A percentile compares a stretch with the other conserved stretches of the same genome.
These are phyloP conservation scores for Solanum pinnatisectum DNA, from an alignment of 257 asterid genomes.

Conservation along the genomic window DNA sequence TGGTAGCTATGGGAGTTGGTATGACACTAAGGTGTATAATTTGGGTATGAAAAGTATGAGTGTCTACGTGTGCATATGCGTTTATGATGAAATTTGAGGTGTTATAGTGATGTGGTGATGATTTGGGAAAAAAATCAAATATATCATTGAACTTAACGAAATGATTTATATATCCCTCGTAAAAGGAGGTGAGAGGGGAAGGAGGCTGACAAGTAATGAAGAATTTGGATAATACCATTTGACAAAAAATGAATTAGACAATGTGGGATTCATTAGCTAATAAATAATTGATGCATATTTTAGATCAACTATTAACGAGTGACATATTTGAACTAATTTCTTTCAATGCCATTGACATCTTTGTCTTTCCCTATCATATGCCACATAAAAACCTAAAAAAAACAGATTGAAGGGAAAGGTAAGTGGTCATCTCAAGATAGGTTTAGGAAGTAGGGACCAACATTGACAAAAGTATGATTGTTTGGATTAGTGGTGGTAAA, in stretches of 20 bases:
- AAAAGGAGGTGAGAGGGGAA: background rate
- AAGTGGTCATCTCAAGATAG: background rate
- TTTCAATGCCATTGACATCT: background rate
- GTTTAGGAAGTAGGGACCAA: background rate
- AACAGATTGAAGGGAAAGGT: background rate
- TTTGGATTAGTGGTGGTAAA: no score
- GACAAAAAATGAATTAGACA: background rate
- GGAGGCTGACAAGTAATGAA: background rate
- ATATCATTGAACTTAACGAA: background rate
- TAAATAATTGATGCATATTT: background rate
- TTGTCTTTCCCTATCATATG: background rate
- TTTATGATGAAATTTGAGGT: background rate
- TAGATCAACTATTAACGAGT: background rate
- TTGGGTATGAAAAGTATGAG: background rate
- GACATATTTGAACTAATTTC: background rate
- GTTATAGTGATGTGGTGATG: background rate
- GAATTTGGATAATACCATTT: background rate
- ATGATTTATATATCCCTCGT: background rate
- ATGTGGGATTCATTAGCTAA: background rate
- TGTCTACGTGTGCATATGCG: background rate
- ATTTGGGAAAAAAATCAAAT: background rate
- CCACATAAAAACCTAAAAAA: background rate
- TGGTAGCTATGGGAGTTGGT: background rate
- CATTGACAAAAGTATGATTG: background rate
- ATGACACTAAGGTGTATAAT: no score